Evolutionary conservation across 805 yeast genomes (phyloP).

Genomic region (Ogataea pilisensis): DNA sequence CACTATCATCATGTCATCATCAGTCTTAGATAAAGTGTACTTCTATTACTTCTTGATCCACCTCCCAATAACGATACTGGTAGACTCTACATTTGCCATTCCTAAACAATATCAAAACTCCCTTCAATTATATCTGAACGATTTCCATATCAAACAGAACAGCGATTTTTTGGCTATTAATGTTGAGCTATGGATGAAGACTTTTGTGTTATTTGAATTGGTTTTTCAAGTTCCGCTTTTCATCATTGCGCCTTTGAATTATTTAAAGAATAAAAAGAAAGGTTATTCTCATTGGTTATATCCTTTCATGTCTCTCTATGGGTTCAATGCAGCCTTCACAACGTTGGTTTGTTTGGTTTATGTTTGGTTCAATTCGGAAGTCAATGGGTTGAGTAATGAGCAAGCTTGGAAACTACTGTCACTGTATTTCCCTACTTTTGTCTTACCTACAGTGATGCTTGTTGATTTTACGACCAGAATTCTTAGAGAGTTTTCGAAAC

Average conservation of each 20-base stretch:
- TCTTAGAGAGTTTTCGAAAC: neutral
- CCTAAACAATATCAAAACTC: slow-evolving; percentile 46
- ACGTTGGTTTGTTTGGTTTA: slow-evolving; percentile 69
- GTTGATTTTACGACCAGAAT: slow-evolving; percentile 37
- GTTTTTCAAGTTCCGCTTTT: slow-evolving; percentile 80
- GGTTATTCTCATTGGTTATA: slow-evolving; percentile 20
- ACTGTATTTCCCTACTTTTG: slow-evolving; percentile 66
- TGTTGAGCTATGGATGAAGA: slow-evolving; percentile 55
- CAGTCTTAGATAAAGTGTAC: slow-evolving; percentile 20
- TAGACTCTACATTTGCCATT: slow-evolving; percentile 71
- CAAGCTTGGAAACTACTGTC: slow-evolving; percentile 43
- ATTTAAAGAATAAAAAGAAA: slow-evolving; percentile 11
- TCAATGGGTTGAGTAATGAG: slow-evolving; percentile 33
- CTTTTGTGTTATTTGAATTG: slow-evolving; percentile 71
- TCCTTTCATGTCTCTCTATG: slow-evolving; percentile 53
- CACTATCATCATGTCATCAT: slow-evolving; percentile 2
- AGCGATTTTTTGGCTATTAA: slow-evolving; percentile 68
- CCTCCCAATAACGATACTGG: slow-evolving; percentile 66
- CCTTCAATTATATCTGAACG: slow-evolving; percentile 46
- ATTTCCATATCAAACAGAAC: slow-evolving; percentile 59
- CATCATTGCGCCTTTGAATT: slow-evolving; percentile 37
- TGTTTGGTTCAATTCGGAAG: slow-evolving; percentile 34
- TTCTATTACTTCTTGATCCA: slow-evolving; percentile 46
- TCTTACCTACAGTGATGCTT: slow-evolving; percentile 58
- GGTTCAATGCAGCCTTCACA: slow-evolving; percentile 78